phyloP scores from a whole-genome alignment of 495 filamentous ascomycete genomes.

The Penicillium herquei region DNA sequence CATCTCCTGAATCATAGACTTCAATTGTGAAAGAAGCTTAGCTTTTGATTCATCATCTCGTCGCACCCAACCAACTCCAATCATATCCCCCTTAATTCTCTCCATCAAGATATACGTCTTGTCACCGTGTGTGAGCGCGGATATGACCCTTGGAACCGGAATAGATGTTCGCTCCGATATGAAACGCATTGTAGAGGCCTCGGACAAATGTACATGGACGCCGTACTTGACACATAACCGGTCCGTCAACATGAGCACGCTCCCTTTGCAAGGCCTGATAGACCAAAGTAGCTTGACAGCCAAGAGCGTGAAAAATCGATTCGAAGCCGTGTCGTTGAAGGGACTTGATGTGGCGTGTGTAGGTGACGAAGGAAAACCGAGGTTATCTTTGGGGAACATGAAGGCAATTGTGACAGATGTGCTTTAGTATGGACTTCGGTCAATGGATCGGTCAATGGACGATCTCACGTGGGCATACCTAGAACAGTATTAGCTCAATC shows the following conservation, averaged over 20 bases:
- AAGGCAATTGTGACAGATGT: too few species aligned
- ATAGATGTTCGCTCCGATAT: slow-evolving; percentile 47
- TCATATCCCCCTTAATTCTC: slow-evolving; percentile 35
- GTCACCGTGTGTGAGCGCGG: slow-evolving; percentile 38
- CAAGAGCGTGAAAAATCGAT: too few species aligned
- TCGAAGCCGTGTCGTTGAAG: too few species aligned
- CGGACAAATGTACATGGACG: slow-evolving; percentile 36
- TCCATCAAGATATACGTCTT: slow-evolving; percentile 51
- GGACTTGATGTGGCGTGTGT: too few species aligned
- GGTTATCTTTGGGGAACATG: too few species aligned
- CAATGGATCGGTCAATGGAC: too few species aligned
- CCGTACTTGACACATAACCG: slow-evolving; percentile 43
- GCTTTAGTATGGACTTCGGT: too few species aligned
- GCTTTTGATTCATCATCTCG: slow-evolving; percentile 38
- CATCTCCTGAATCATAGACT: slow-evolving; percentile 38
- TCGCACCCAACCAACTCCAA: slow-evolving; percentile 29
- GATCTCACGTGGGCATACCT: too few species aligned
- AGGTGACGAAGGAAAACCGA: too few species aligned
- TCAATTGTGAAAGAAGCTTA: slow-evolving; percentile 45
- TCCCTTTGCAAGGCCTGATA: slow-evolving; percentile 15
- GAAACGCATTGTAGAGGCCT: slow-evolving; percentile 50
- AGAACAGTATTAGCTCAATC: too few species aligned
- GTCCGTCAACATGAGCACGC: slow-evolving; percentile 34
- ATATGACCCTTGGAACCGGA: slow-evolving; percentile 50
- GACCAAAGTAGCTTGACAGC: too few species aligned